Percentiles rank a stretch among this genome's conserved stretches.
These are phyloP conservation scores for Golovinomyces cichoracearum DNA, from an alignment of 2,329 filamentous ascomycete species.

Conservation along the genomic window DNA sequence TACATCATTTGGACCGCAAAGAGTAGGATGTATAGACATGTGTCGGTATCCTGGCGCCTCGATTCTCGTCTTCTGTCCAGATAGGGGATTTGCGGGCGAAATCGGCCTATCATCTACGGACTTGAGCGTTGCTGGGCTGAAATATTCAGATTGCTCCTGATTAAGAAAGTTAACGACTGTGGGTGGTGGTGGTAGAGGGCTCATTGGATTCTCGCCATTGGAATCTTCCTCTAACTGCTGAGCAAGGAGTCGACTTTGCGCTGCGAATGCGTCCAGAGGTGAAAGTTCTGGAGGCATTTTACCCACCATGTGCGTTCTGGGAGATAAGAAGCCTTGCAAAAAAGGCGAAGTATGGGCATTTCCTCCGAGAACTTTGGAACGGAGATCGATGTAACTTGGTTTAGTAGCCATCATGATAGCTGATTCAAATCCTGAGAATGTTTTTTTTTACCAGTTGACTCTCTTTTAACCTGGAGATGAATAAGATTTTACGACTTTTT, in stretches of 20 bases:
- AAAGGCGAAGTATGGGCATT: slow-evolving; percentile 8
- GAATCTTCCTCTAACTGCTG: slow-evolving; percentile 61
- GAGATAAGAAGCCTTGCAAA: slow-evolving; percentile 23
- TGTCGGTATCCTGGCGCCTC: slow-evolving; percentile 31
- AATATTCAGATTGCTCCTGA: slow-evolving; percentile 56
- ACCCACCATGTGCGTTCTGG: slow-evolving; percentile 49
- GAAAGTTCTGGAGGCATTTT: slow-evolving; percentile 74
- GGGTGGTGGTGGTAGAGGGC: slow-evolving; percentile 49
- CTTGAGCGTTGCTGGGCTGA: slow-evolving; percentile 46
- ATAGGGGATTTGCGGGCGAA: slow-evolving; percentile 14
- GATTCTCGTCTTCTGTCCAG: slow-evolving; percentile 28
- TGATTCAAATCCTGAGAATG: not conserved
- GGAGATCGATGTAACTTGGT: slow-evolving; percentile 13
- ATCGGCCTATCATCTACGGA: slow-evolving; percentile 18
- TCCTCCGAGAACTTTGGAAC: slow-evolving; percentile 13
- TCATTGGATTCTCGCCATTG: slow-evolving; percentile 51
- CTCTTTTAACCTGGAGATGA: not conserved
- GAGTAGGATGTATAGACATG: slow-evolving; percentile 46
- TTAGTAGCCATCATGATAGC: slow-evolving; percentile 10
- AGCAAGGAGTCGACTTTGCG: slow-evolving; percentile 69
- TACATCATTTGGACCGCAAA: slow-evolving; percentile 23
- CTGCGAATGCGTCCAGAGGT: slow-evolving; percentile 79
- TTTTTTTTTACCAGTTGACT: not conserved
- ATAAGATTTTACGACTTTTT: not conserved
- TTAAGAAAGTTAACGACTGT: slow-evolving; percentile 61